phyloP scores from a whole-genome alignment of 2,329 filamentous ascomycete genomes.

The Uncinocarpus reesii region DNA sequence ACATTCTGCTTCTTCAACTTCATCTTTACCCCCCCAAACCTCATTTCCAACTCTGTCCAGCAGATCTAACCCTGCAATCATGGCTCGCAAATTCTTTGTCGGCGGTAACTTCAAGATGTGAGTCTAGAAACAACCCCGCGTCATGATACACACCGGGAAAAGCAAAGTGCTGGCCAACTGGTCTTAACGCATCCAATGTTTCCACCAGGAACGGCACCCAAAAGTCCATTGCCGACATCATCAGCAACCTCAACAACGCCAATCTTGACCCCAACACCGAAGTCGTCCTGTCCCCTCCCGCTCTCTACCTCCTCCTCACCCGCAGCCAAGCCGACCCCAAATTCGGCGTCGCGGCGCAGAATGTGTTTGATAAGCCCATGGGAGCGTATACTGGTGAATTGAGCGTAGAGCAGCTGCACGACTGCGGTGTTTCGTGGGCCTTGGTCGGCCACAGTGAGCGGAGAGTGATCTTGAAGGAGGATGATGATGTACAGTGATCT shows the following conservation, averaged over 20 bases:
- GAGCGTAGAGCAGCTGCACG: conserved; percentile 80
- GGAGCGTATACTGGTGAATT: conserved; percentile 97
- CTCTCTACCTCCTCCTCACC: conserved; percentile 80
- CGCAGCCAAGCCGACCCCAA: conserved; percentile 65
- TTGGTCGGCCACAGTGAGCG: conserved; percentile 94
- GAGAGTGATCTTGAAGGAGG: conserved; percentile 78
- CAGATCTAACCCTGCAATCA: conserved; percentile 36
- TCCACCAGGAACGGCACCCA: conserved; percentile 75
- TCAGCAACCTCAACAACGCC: conserved; percentile 78
- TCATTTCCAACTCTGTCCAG: conserved; percentile 6
- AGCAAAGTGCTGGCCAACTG: too few relatives aligned
- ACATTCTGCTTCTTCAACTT: not conserved
- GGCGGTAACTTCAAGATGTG: conserved; percentile 99
- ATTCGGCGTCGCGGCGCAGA: conserved; percentile 85
- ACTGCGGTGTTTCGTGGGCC: conserved; percentile 78
- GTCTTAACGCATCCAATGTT: too few relatives aligned
- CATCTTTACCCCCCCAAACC: not conserved
- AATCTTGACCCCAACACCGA: conserved; percentile 56
- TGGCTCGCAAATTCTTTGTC: conserved; percentile 95
- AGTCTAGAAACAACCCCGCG: conserved; percentile 12
- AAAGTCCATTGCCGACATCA: conserved; percentile 81
- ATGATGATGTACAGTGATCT: conserved; percentile 49
- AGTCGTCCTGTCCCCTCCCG: conserved; percentile 85
- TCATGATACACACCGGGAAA: too few relatives aligned
- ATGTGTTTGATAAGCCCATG: conserved; percentile 94